Conservation (phyloP, 2,329 filamentous ascomycete species). For the Metarhizium humberi region DNA sequence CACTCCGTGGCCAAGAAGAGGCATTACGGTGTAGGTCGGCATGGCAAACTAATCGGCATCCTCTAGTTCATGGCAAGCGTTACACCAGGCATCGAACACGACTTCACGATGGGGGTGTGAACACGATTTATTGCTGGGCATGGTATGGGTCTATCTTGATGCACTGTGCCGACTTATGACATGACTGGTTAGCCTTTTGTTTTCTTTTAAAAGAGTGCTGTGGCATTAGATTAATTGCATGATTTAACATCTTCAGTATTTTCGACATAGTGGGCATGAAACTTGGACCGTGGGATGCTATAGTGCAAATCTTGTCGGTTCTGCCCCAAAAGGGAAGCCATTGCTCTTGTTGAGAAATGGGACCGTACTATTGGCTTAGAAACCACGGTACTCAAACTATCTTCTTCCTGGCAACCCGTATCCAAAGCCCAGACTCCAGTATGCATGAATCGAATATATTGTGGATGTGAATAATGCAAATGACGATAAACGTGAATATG, state of each 20-base stretch:
- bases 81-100: constrained; percentile 93
- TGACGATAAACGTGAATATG: too few relatives aligned
- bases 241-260: background rate
- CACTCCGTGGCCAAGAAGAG: background rate
- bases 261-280: background rate
- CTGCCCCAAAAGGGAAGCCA: too few relatives aligned
- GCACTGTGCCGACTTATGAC: background rate
- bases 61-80: constrained; percentile 70
- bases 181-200: background rate
- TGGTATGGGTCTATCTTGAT: too few relatives aligned
- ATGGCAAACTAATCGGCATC: background rate
- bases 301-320: too few relatives aligned
- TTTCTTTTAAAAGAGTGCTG: background rate
- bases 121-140: background rate
- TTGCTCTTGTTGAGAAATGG: too few relatives aligned
- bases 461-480: too few relatives aligned
- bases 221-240: background rate
- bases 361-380: too few relatives aligned
- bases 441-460: too few relatives aligned
- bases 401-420: too few relatives aligned
- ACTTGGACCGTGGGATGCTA: background rate
- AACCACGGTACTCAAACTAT: too few relatives aligned
- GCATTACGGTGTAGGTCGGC: background rate
- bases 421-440: too few relatives aligned
- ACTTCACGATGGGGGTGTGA: constrained; percentile 93